Percentiles rank a stretch among this genome's conserved stretches.
Evolutionary conservation across 192 early-diverging fungal genomes (phyloP).

Genomic region (Coemansia sp.): DNA sequence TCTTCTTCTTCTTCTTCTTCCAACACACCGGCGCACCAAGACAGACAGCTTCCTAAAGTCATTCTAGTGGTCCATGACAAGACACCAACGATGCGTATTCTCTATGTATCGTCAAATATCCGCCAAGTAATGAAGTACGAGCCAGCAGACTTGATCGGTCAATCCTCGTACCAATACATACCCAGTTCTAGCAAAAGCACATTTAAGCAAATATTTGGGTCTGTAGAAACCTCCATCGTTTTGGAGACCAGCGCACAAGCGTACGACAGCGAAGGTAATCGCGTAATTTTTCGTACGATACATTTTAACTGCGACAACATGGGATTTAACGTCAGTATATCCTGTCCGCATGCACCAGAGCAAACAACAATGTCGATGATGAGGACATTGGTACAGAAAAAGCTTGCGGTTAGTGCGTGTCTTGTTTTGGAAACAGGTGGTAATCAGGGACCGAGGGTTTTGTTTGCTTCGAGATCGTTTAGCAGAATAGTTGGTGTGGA

Average conservation of each 20-base stretch:
- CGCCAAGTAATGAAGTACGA: not conserved
- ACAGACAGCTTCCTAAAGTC: not conserved
- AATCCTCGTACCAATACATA: not conserved
- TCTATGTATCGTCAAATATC: slow-evolving; percentile 8
- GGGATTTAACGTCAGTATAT: not conserved
- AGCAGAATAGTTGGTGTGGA: slow-evolving; percentile 6
- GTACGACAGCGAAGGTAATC: not conserved
- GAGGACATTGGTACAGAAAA: not conserved
- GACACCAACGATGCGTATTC: not conserved
- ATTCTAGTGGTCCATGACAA: slow-evolving; percentile 4
- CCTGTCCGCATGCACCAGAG: not conserved
- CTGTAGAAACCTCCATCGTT: not conserved
- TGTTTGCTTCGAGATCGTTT: slow-evolving; percentile 7
- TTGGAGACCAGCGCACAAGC: not conserved
- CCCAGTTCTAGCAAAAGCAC: not conserved
- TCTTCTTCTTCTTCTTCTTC: not conserved
- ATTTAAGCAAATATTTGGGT: not conserved
- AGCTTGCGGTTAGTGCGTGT: not conserved
- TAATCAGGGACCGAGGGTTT: not conserved
- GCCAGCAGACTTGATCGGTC: not conserved
- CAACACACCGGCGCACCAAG: not conserved
- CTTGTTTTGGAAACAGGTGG: slow-evolving; percentile 3
- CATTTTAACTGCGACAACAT: slow-evolving; percentile 15
- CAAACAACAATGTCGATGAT: not conserved
- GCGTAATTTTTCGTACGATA: not conserved